These are phyloP conservation scores for Fusarium compactum DNA, from an alignment of 2,329 filamentous ascomycete species.

Conservation along the genomic window DNA sequence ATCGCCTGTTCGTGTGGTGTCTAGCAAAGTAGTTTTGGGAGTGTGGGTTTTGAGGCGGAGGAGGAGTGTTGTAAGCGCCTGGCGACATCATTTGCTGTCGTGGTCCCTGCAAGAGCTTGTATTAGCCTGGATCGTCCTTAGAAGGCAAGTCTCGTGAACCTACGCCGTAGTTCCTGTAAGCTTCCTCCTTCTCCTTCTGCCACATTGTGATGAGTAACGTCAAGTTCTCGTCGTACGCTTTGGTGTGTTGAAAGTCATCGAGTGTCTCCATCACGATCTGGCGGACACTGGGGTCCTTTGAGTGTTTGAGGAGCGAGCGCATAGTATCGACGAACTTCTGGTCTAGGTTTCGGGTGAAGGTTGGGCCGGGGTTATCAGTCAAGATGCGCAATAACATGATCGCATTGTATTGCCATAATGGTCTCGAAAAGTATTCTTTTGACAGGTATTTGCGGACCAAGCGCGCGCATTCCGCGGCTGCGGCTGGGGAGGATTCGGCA, in stretches of 20 bases:
- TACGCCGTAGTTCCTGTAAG: conserved; percentile 64
- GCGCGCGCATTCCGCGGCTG: conserved; percentile 83
- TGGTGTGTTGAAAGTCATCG: conserved; percentile 79
- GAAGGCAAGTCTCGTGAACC: conserved; percentile 43
- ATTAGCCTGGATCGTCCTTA: conserved; percentile 23
- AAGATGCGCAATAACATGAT: conserved; percentile 96
- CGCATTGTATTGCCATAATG: conserved; percentile 91
- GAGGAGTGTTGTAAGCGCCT: conserved; percentile 18
- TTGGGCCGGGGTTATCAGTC: conserved; percentile 88
- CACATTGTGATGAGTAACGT: conserved; percentile 83
- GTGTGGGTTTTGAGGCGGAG: conserved; percentile 50
- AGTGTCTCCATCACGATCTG: conserved; percentile 91
- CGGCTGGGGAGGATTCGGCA: conserved; percentile 89
- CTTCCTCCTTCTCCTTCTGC: conserved; percentile 83
- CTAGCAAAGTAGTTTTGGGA: conserved; percentile 70
- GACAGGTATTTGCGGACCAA: conserved; percentile 86
- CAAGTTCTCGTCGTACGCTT: conserved; percentile 80
- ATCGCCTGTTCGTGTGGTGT: conserved; percentile 59
- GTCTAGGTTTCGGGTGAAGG: conserved; percentile 92
- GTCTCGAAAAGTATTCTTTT: conserved; percentile 73
- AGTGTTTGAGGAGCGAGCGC: conserved; percentile 79
- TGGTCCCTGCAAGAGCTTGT: conserved; percentile 36
- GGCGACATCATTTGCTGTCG: conserved; percentile 30
- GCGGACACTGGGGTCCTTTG: conserved; percentile 80
- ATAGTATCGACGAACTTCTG: conserved; percentile 82